These are phyloP conservation scores for Cicer yamashitae DNA, from an alignment of 306 rosid species.

Conservation along the genomic window DNA sequence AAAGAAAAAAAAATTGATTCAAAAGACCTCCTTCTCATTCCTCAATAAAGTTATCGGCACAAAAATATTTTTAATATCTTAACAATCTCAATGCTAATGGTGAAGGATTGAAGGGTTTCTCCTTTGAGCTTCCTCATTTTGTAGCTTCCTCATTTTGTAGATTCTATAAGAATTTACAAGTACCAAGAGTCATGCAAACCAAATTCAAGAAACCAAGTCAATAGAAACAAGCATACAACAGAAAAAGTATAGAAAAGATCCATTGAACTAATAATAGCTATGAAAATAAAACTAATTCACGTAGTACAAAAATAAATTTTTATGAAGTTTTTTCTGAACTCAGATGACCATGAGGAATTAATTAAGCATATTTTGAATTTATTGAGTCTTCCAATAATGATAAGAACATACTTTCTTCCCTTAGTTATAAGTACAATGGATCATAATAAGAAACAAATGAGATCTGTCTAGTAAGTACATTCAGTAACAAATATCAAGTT, in stretches of 20 bases:
- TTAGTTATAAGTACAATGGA: neutral
- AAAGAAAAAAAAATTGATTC: neutral
- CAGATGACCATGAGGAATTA: neutral
- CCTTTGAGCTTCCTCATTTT: too few relatives aligned
- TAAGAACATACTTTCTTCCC: neutral
- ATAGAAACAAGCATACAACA: neutral
- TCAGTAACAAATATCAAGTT: neutral
- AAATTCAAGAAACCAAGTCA: too few relatives aligned
- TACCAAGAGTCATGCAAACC: too few relatives aligned
- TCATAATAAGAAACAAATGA: slow-evolving; percentile 6
- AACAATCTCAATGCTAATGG: too few relatives aligned
- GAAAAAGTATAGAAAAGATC: neutral
- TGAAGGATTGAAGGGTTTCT: too few relatives aligned
- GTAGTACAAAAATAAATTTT: neutral
- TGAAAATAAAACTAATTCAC: slow-evolving; percentile 2
- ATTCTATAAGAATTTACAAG: too few relatives aligned
- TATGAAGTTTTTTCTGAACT: neutral
- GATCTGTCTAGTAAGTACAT: slow-evolving; percentile 13
- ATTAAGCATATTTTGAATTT: slow-evolving; percentile 2
- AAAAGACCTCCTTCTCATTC: too few relatives aligned
- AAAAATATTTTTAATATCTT: too few relatives aligned
- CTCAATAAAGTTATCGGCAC: too few relatives aligned
- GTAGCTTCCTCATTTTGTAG: too few relatives aligned
- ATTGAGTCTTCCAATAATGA: neutral
- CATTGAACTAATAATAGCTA: slow-evolving; percentile 2